Conservation (phyloP, 352 stramenopile genomes). For the Globisporangium polare region DNA sequence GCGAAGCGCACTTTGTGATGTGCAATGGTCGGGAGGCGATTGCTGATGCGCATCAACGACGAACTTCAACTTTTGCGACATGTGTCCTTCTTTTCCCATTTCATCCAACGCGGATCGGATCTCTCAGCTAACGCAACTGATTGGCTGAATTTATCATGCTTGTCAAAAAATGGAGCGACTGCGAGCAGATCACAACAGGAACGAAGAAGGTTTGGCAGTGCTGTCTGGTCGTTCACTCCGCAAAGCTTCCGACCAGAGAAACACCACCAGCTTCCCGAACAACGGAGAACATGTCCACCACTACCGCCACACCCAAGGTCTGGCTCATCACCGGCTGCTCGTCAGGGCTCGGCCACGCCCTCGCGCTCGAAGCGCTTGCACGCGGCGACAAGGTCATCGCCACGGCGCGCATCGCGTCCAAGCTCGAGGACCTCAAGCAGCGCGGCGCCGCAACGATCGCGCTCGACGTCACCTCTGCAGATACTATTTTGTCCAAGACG, state of each 20-base stretch:
- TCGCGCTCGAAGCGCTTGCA: constrained; percentile 36
- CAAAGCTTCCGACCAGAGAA: constrained; percentile 1
- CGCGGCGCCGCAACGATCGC: constrained; percentile 23
- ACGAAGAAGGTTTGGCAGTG: not conserved
- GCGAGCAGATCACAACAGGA: not conserved
- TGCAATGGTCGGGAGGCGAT: not conserved
- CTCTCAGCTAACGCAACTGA: not conserved
- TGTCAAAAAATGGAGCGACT: not conserved
- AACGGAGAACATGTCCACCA: not conserved
- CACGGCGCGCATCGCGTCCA: constrained; percentile 33
- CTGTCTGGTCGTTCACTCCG: not conserved
- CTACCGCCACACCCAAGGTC: constrained; percentile 23
- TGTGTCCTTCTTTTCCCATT: not conserved
- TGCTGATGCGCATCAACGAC: constrained; percentile 6
- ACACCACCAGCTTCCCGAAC: not conserved
- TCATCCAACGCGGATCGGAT: not conserved
- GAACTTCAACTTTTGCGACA: constrained; percentile 8
- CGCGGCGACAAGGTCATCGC: constrained; percentile 45
- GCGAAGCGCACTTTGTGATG: not conserved
- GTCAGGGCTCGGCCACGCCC: constrained; percentile 41
- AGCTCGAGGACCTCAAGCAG: constrained; percentile 30
- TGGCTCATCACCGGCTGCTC: constrained; percentile 55
- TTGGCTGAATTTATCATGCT: not conserved
- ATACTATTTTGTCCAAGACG: constrained; percentile 24
- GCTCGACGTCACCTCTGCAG: constrained; percentile 42